Conservation (phyloP, 2,329 filamentous ascomycete genomes). For the Epichloe coenophiala region DNA sequence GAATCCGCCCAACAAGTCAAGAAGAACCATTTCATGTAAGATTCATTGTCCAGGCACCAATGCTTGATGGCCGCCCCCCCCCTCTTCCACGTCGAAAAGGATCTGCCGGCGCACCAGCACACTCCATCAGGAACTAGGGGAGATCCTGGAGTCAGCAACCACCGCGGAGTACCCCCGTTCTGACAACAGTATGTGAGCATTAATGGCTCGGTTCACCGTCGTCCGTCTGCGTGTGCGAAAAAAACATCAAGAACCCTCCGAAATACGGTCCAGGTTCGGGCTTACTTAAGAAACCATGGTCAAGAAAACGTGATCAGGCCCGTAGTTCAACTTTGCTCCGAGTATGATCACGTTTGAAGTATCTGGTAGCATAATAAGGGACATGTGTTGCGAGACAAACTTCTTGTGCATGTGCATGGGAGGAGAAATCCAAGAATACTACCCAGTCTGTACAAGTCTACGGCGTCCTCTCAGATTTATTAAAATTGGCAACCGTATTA, state of each 20-base stretch:
- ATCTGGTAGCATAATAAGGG: not conserved
- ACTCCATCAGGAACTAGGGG: not conserved
- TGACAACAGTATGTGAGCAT: not conserved
- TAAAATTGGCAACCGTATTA: too few species aligned
- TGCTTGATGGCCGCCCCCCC: too few species aligned
- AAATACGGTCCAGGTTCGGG: not conserved
- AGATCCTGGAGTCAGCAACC: not conserved
- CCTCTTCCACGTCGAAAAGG: not conserved
- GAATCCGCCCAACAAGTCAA: too few species aligned
- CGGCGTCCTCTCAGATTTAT: too few species aligned
- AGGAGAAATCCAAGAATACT: too few species aligned
- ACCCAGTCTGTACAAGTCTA: too few species aligned
- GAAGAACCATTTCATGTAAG: too few species aligned
- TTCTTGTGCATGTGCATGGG: not conserved
- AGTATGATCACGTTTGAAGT: conserved; percentile 1
- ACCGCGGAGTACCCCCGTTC: not conserved
- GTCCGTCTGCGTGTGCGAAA: not conserved
- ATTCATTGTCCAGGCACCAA: too few species aligned
- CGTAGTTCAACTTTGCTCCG: not conserved
- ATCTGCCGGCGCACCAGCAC: not conserved
- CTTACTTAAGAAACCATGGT: not conserved
- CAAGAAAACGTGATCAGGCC: not conserved
- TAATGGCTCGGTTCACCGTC: not conserved
- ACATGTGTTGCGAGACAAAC: not conserved
- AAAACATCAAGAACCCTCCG: not conserved